Base-by-base conservation (phyloP, 768 basidiomycete species). In the Lentinula boryana region DNA sequence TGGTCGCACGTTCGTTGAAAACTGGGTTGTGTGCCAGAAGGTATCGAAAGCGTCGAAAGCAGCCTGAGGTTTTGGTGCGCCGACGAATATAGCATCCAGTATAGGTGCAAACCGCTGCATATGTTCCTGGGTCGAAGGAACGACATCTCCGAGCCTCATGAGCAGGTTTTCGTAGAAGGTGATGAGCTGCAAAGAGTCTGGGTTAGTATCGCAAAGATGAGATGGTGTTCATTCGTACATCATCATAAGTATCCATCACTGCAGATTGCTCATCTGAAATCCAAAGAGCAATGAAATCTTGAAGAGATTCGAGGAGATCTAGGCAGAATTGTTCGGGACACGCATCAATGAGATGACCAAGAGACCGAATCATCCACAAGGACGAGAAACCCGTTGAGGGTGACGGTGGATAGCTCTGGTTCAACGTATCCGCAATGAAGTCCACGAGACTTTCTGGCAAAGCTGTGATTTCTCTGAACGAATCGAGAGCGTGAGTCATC, bases 351-450 rank as follows among this genome's bases (percentile, higher is more conserved):
- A 81, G 67, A 6, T 74, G 71, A 48, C 78, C 78, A 56, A 91
- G 70, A 4, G 86, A 78, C 41, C 84, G 75, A 18, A 85, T 72
- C 63, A 88, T 74, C 89, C 88, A 91, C 62, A 83, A 74, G 38
- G 81, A 80, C 40, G 78, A 77, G 56, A 80, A 76, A 67, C 79
- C 76, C 65, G 83, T 80, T 51, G 75, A 74, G 4, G 80, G 76
- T 18, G 80, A 79, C 0, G 89, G 87, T 0, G 90, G 90, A 71
- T 93, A 93, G 8, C 81, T 80, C 8, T 80, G 76, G 21, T 75
- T 71, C 60, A 92, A 74, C 0, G 83, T 83, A 46, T 83, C 80
- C 62, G 85, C 84, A 56, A 85, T 76, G 58, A 89, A 81, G 49
- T 84, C 80, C 32, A 90, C 69, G 15, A 91, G 67, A 23, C 72